Evolutionary conservation across 805 yeast species (phyloP), one percentile per base, ranked within the genome.

Genomic region (Danielozyma ontarioensis): DNA sequence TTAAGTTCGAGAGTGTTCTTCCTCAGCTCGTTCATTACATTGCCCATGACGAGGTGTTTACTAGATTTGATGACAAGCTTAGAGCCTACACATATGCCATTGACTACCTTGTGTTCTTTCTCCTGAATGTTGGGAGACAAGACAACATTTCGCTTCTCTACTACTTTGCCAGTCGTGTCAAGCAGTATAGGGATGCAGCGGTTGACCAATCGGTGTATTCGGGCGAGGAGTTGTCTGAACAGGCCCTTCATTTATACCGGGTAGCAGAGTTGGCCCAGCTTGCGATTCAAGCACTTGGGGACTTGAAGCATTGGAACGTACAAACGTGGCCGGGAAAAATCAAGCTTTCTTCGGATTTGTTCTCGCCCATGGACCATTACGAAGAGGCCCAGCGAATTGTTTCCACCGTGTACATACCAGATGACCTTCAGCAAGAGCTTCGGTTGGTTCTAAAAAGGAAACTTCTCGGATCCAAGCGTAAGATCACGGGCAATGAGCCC

Each of bases 271-370:
- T 88, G 26, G 66, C 87, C 1, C 94, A 84, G 52, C 56, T 83
- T 36, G 60, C 76, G 4, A 65, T 87, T 29, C 72, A 78, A 34
- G 76, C 73, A 35, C 58, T 76, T 16, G 74, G 80, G 27, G 79
- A 73, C 16, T 48, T 58, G 16, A 78, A 71, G 45, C 69, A 67
- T 28, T 86, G 95, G 95, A 72, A 72, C 15, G 64, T 83, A 35
- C 74, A 80, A 16, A 78, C 88, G 0, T 88, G 89, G 78, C 94
- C 95, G 0, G 94, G 90, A 1, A 83, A 80, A 46, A 55, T 83
- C 13, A 73, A 75, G 13, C 54, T 87, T 13, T 80, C 90, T 0
- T 57, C 68, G n/a, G 96, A 87, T 49, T 51, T 84, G 6, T 86
- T 72, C 55, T 60, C 67, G n/a, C 76, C 83, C 1, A 76, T 82